A percentile compares a stretch with the other conserved stretches of the same genome.
Conservation (phyloP, 139 green algal species). For the Chlorella sorokiniana region DNA sequence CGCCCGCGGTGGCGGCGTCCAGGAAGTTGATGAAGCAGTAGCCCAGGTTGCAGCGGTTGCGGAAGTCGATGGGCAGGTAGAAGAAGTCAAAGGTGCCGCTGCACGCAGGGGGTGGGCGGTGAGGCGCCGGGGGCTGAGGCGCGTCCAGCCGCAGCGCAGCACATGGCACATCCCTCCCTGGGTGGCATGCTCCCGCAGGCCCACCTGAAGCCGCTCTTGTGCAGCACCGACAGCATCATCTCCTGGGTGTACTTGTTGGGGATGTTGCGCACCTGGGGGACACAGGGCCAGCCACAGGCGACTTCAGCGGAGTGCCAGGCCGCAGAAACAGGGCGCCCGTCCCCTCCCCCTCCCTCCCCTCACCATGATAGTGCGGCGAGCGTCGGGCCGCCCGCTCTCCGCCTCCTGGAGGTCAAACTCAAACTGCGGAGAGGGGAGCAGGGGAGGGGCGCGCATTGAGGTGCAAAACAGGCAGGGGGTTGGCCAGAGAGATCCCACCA, state of each 20-base stretch:
- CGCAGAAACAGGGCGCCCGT: neutral
- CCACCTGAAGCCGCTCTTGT: conserved; percentile 47
- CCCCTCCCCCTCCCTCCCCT: neutral
- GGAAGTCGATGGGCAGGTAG: conserved; percentile 83
- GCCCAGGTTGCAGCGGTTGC: conserved; percentile 77
- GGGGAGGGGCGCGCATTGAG: neutral
- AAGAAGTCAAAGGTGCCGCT: conserved; percentile 74
- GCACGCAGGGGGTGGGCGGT: neutral
- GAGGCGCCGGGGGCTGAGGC: neutral
- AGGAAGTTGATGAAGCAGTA: conserved; percentile 83
- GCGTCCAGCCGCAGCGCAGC: neutral
- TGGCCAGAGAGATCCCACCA: neutral
- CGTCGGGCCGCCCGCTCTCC: conserved; percentile 22
- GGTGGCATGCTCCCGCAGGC: neutral
- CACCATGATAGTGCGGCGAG: conserved; percentile 54
- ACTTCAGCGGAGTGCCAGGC: neutral
- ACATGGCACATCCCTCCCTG: neutral
- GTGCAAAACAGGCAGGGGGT: neutral
- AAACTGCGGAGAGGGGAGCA: conserved; percentile 40
- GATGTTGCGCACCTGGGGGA: conserved; percentile 54
- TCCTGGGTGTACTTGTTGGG: conserved; percentile 60
- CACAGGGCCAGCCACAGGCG: neutral
- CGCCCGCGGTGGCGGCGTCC: conserved; percentile 18
- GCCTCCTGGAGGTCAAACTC: conserved; percentile 51
- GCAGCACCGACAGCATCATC: conserved; percentile 53